These are phyloP conservation scores for Fusarium newnesense DNA, from an alignment of 2,329 filamentous ascomycete genomes.

Conservation along the genomic window DNA sequence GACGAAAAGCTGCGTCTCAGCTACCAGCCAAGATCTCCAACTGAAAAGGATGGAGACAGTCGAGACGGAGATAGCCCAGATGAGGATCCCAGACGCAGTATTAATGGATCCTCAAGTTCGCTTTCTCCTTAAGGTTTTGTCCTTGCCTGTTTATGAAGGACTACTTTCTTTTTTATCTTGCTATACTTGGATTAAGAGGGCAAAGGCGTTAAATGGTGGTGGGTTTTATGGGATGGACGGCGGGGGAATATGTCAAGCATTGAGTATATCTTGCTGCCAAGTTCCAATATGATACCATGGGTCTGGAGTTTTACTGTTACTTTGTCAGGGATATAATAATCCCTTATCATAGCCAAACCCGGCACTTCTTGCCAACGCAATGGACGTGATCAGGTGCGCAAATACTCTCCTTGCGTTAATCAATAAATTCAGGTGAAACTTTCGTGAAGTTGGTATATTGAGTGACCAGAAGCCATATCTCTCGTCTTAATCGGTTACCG, in stretches of 20 bases:
- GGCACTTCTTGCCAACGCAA: conserved; percentile 9
- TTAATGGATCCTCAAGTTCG: conserved; percentile 49
- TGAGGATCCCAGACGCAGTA: conserved; percentile 48
- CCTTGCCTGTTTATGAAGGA: conserved; percentile 30
- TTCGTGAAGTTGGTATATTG: neutral
- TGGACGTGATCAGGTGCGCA: neutral
- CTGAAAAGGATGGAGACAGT: conserved; percentile 43
- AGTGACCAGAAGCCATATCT: neutral
- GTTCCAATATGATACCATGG: conserved; percentile 52
- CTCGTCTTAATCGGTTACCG: conserved; percentile 9
- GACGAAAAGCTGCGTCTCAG: conserved; percentile 74
- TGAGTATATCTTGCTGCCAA: conserved; percentile 32
- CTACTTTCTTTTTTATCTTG: conserved; percentile 9
- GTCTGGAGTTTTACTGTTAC: conserved; percentile 40
- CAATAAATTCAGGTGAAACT: neutral
- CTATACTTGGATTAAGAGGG: conserved; percentile 6
- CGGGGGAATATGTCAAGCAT: conserved; percentile 27
- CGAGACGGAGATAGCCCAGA: conserved; percentile 37
- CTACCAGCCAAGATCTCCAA: conserved; percentile 47
- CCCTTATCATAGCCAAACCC: conserved; percentile 22
- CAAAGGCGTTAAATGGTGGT: conserved; percentile 35
- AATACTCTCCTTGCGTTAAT: neutral
- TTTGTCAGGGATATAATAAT: conserved; percentile 28
- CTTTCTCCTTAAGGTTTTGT: conserved; percentile 46
- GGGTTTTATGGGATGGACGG: conserved; percentile 30